A percentile compares a stretch with the other conserved stretches of the same genome.
Conservation (phyloP, 768 basidiomycete genomes). For the Lactifluus piperatus region DNA sequence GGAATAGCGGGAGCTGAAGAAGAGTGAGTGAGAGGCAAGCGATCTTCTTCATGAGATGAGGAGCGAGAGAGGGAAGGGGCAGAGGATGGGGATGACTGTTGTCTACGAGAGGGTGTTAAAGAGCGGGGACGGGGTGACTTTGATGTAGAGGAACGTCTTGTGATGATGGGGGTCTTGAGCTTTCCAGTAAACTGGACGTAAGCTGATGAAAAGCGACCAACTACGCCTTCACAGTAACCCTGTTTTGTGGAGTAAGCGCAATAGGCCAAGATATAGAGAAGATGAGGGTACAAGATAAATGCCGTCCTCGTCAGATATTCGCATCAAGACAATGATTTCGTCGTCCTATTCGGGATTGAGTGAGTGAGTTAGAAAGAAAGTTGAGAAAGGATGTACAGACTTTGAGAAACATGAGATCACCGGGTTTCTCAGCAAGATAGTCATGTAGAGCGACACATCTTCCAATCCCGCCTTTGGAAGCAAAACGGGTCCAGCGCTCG, state of each 20-base stretch:
- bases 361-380: not conserved
- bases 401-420: constrained; percentile 85
- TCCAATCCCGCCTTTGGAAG: constrained; percentile 78
- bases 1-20: not conserved
- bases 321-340: constrained; percentile 70
- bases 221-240: constrained; percentile 86
- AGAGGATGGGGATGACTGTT: constrained; percentile 25
- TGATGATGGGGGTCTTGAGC: constrained; percentile 73
- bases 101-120: constrained; percentile 20
- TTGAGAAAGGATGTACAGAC: constrained; percentile 31
- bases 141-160: constrained; percentile 45
- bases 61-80: constrained; percentile 15
- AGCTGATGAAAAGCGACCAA: constrained; percentile 58
- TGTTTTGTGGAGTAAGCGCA: constrained; percentile 23
- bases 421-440: constrained; percentile 62
- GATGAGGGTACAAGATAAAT: constrained; percentile 46
- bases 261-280: not conserved
- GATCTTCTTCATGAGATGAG: constrained; percentile 13
- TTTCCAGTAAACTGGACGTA: constrained; percentile 64
- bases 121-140: constrained; percentile 26
- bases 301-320: constrained; percentile 44
- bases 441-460: constrained; percentile 66
- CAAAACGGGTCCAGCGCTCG: constrained; percentile 77
- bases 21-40: not conserved
- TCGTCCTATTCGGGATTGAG: constrained; percentile 45